Evolutionary conservation across 169 alveolate species (phyloP).

Genomic region (Babesia sp.): DNA sequence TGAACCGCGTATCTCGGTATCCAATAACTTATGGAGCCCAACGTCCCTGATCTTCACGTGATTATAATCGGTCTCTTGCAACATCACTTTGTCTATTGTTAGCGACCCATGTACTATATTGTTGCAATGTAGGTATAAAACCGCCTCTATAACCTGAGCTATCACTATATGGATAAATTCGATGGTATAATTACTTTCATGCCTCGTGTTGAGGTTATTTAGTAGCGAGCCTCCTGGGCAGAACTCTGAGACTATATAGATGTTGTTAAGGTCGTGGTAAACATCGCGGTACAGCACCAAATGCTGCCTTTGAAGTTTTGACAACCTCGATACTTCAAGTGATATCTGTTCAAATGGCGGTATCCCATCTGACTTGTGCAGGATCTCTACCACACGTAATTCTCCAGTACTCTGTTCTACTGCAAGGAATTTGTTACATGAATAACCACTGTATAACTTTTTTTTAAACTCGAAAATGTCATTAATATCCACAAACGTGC

Average conservation of each 20-base stretch:
- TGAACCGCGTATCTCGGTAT: conserved; percentile 28
- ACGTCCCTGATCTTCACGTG: conserved; percentile 7
- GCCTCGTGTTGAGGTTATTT: neutral
- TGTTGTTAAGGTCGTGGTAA: conserved; percentile 54
- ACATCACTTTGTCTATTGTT: conserved; percentile 56
- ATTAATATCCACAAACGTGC: conserved; percentile 1
- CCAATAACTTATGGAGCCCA: conserved; percentile 29
- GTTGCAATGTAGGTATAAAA: conserved; percentile 63
- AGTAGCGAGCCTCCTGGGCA: conserved; percentile 36
- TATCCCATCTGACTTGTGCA: conserved; percentile 21
- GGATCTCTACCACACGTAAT: conserved; percentile 51
- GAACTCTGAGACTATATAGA: conserved; percentile 59
- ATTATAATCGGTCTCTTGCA: conserved; percentile 35
- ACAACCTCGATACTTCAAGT: conserved; percentile 29
- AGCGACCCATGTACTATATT: conserved; percentile 51
- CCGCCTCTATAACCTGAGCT: conserved; percentile 60
- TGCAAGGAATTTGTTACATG: conserved; percentile 60
- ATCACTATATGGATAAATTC: conserved; percentile 55
- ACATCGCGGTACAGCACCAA: conserved; percentile 40
- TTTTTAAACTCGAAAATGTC: conserved; percentile 15
- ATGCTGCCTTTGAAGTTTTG: conserved; percentile 33
- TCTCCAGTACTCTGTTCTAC: conserved; percentile 41
- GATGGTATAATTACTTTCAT: conserved; percentile 27
- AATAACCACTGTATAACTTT: conserved; percentile 43
- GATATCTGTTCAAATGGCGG: conserved; percentile 49